Evolutionary conservation across 768 basidiomycete species (phyloP).

Genomic region (Cantharellus anzutake): DNA sequence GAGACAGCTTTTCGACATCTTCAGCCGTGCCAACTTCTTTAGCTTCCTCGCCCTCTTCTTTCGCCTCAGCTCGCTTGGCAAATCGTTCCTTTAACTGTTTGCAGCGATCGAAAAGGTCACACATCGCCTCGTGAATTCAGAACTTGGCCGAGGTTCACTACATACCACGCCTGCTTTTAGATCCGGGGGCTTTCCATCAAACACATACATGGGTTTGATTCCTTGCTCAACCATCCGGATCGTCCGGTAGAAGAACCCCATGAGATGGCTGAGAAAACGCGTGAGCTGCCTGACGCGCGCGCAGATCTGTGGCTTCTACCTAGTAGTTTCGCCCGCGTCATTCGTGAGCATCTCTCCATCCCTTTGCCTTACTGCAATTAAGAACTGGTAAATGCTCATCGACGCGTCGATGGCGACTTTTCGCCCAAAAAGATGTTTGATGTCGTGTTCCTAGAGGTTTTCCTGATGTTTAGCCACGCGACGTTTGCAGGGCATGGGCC

Average conservation of each 20-base stretch:
- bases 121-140: neutral
- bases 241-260: constrained; percentile 97
- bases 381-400: constrained; percentile 93
- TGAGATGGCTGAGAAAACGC: constrained; percentile 46
- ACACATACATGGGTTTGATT: constrained; percentile 94
- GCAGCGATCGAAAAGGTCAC: neutral
- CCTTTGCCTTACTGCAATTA: constrained; percentile 90
- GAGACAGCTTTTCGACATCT: constrained; percentile 76
- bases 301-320: constrained; percentile 17
- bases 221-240: constrained; percentile 97
- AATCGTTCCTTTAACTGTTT: constrained; percentile 88
- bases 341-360: constrained; percentile 96
- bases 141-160: constrained; percentile 11
- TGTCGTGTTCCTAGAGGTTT: constrained; percentile 54
- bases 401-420: constrained; percentile 99
- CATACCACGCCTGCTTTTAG: constrained; percentile 91
- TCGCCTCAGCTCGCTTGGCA: constrained; percentile 77
- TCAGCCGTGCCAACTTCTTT: constrained; percentile 89
- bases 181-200: constrained; percentile 96
- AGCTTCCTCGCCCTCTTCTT: constrained; percentile 87
- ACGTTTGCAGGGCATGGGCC: neutral
- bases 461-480: neutral
- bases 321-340: constrained; percentile 94
- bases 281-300: neutral
- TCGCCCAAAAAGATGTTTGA: constrained; percentile 92